Base-by-base conservation (phyloP, 306 rosid species). In the Trifolium subterraneum region DNA sequence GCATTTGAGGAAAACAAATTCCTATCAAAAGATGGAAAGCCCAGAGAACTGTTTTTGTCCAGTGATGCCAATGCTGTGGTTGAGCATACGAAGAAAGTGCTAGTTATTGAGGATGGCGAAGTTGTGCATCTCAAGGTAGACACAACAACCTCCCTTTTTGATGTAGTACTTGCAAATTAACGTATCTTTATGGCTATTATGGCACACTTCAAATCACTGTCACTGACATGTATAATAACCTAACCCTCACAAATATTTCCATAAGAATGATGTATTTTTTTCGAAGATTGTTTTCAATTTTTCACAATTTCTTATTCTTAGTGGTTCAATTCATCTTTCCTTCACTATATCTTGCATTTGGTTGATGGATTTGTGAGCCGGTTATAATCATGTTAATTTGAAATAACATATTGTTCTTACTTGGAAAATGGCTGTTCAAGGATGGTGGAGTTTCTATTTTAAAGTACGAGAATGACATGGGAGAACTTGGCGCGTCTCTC, bases 61-160 rank as follows among this genome's bases (percentile, higher is more conserved):
- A 94, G 99, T 71, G 99, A 94, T 81, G 93, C 97, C 69, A 84
- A 92, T 84, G 99, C 99, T 18, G 90, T 94, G 71, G 89, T 92
- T 77, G 98, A 94, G 82, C 97, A 94, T 68, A 94, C 98, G 41
- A 92, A 87, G 81, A 94, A 88, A 83, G 97, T 90, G 72, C 84
- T 94, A 80, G 97, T 88, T 76, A 94, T 94, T 71, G 96, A 91
- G 88, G 98, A 94, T 83, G 95, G 88, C 70, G 98, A 94, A 91
- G 95, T 94, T 22, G 95, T 94, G 69, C 98, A 94, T 87, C 86
- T 94, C 50, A 94, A 90, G 98, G 98, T 94, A 80, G 78, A 72
- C 25, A 60, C 72, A 20, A 6, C 54, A 55, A 20, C 38, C 50
- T 55, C 77, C 66, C 38, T 55, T 65, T 64, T 68, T 33, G 19